Conservation (phyloP, 768 basidiomycete species). For the Leccinum imitatum region DNA sequence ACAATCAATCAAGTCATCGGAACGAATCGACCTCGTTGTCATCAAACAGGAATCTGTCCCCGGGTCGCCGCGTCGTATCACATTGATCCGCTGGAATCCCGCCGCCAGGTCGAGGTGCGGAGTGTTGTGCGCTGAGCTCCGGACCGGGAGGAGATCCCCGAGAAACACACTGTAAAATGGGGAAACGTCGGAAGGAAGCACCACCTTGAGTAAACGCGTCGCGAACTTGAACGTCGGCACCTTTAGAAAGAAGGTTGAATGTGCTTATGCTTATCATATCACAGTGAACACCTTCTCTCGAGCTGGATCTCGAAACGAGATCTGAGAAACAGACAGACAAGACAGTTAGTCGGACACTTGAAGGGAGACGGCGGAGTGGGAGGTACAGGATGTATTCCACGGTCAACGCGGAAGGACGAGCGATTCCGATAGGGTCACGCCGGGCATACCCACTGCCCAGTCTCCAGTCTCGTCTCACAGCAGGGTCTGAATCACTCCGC, state of each 20-base stretch:
- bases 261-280: not conserved
- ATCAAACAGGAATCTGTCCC: too few species aligned
- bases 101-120: too few species aligned
- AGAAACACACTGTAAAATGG: not conserved
- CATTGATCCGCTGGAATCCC: too few species aligned
- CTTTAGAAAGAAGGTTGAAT: not conserved
- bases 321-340: not conserved
- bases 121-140: not conserved
- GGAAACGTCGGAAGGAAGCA: not conserved
- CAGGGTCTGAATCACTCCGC: not conserved
- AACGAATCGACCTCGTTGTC: too few species aligned
- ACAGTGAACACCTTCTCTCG: too few species aligned
- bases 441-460: not conserved
- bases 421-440: not conserved
- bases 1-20: too few species aligned
- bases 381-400: not conserved
- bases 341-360: not conserved
- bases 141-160: too few species aligned
- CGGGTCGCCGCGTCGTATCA: too few species aligned
- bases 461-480: not conserved
- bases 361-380: too few species aligned
- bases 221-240: not conserved
- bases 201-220: not conserved
- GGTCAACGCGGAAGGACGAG: not conserved
- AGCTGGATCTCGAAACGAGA: not conserved